Base-by-base conservation (phyloP, 2,329 filamentous ascomycete species). In the Diaporthe vexans region DNA sequence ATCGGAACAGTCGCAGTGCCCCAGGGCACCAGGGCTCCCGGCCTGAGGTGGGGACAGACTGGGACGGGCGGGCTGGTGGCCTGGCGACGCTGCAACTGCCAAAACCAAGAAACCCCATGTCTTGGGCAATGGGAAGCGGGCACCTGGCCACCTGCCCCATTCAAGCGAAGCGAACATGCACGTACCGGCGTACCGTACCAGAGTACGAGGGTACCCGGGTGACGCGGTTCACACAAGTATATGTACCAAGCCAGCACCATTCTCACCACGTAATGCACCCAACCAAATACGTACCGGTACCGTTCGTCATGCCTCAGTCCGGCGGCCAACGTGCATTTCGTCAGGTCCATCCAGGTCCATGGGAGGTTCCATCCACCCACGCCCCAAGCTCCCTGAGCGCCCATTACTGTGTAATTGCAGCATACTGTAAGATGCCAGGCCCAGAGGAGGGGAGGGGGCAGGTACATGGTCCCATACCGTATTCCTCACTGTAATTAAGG, bases 41-140 rank as follows among this genome's bases (percentile, higher is more conserved):
- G 59, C 59, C 40, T n/a, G 11, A 35, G 37, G 61, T 51, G 61
- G 61, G 61, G 61, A 52, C 43, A 8, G 43, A 43, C 58, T 46
- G 24, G 29, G 43, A 51, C 9, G 19, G 40, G 26, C 29, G 26
- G 61, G 26, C 43, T 13, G 43, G 40, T 26, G 59, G 61, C 17
- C 43, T 65, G 43, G 29, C 43, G 46, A 33, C 37, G 46, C 57
- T 57, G 29, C n/a, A 26, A 59, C 43, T 51, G 68, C 54, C 29
- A 48, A 48, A 37, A 48, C n/a, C 37, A n/a, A 56, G 26, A 48
- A 51, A 21, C 24, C 43, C 56, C 56, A 59, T 58, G 69, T 71
- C 69, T 57, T 59, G 56, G 68, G 68, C 54, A 61, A 71, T 59
- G 56, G 69, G 40, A 71, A 52, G 54, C 54, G 56, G 40, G 69